phyloP scores from a whole-genome alignment of 1,284 basidiomycete species.

The Microbotryum silenes-acaulis region DNA sequence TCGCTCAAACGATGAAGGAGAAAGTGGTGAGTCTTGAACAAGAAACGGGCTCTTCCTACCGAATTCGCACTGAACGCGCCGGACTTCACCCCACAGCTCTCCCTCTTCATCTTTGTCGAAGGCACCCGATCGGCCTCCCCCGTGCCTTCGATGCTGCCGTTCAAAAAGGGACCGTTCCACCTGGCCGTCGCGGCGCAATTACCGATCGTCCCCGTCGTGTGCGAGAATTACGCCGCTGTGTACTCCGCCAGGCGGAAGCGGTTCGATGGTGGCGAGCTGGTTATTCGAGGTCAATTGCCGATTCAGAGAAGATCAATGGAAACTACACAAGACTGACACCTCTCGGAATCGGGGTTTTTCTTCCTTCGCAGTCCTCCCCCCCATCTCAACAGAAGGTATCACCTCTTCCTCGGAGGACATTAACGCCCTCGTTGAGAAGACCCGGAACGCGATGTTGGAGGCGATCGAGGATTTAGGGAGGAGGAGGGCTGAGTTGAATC shows the following conservation, averaged over 20 bases:
- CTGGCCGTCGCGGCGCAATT: slow-evolving; percentile 77
- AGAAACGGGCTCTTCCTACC: not conserved
- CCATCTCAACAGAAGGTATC: slow-evolving; percentile 62
- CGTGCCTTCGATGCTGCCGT: slow-evolving; percentile 62
- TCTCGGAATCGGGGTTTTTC: not conserved
- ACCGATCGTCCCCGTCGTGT: slow-evolving; percentile 83
- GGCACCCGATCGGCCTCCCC: slow-evolving; percentile 73
- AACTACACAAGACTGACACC: not conserved
- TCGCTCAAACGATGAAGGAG: slow-evolving; percentile 65
- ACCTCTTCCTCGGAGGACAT: slow-evolving; percentile 54
- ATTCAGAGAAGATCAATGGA: slow-evolving; percentile 6
- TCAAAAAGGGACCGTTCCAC: slow-evolving; percentile 99
- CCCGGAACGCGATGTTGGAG: slow-evolving; percentile 64
- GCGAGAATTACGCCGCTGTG: slow-evolving; percentile 57
- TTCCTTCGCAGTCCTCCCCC: slow-evolving; percentile 57
- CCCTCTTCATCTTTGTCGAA: slow-evolving; percentile 87
- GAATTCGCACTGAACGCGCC: no score
- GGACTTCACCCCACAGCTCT: slow-evolving; percentile 46
- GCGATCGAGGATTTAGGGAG: slow-evolving; percentile 39
- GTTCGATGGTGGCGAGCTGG: slow-evolving; percentile 69
- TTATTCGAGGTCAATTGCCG: slow-evolving; percentile 63
- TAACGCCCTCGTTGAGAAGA: slow-evolving; percentile 53
- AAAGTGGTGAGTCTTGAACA: slow-evolving; percentile 43
- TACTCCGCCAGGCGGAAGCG: slow-evolving; percentile 40
- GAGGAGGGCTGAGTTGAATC: slow-evolving; percentile 18